Base-by-base conservation (phyloP, 257 asterid species). In the Ligustrum vulgare region DNA sequence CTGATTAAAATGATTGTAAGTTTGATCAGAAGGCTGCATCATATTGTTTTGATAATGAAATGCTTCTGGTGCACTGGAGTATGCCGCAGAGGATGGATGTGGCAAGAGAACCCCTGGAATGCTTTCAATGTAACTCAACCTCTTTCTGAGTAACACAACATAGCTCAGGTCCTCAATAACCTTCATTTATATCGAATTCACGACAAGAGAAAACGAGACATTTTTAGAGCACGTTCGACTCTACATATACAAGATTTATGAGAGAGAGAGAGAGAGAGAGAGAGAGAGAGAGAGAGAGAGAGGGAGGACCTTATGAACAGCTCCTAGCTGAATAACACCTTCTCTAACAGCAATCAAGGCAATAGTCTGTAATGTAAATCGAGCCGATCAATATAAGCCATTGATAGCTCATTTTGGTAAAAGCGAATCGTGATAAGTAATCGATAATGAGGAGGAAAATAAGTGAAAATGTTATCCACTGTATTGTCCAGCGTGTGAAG, bases 301-400 rank as follows among this genome's bases (percentile, higher is more conserved):
- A 72, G 66, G 39, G 70, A 41, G 73, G 67, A 95, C 99, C 99
- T 93, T 93, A 70, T 93, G 89, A 70, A 91, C 88, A 70, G 97
- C 87, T 83, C 99, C 99, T 72, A 95, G 82, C 67, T 95, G 99
- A 80, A 93, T 90, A 3, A 93, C 97, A 75, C 99, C 99, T 91
- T 93, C 99, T 87, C 97, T 89, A 69, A 93, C 98, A 83, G 98
- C 98, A 85, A 95, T 91, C 91, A 95, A 82, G 31, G 99, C 98
- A 77, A 95, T 95, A 8, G 97, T 95, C 99, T 95, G 90, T 77
- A 81, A 62, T 25, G 72, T 28, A 23, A 60, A 23, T 16, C 49
- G 20, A 56, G 7, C 20, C 8, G 13, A 56, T 56, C 2, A 56
- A 22, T 20, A 56, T 56, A 20, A 20, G 15, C 8, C 32, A 56